Percentiles rank a stretch among this genome's conserved stretches.
These are phyloP conservation scores for Lactarius akahatsu DNA, from an alignment of 768 basidiomycete species.

Conservation along the genomic window DNA sequence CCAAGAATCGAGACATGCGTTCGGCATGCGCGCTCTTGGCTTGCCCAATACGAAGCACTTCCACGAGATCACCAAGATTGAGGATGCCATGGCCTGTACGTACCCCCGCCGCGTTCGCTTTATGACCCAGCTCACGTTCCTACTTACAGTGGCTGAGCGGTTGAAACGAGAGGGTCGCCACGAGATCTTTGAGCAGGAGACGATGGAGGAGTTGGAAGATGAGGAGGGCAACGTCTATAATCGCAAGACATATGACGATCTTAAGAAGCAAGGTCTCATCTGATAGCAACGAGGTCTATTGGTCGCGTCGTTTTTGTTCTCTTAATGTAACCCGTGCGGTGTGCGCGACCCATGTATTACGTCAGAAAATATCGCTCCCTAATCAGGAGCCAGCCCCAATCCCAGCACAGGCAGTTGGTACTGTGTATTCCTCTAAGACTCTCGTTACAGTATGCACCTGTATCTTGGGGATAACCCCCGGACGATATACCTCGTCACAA, in stretches of 20 bases:
- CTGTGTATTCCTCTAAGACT: neutral
- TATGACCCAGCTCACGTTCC: constrained; percentile 1
- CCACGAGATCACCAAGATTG: constrained; percentile 96
- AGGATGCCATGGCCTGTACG: constrained; percentile 92
- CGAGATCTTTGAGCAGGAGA: constrained; percentile 90
- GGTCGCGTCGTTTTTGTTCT: neutral
- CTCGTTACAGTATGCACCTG: constrained; percentile 58
- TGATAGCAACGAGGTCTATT: constrained; percentile 33
- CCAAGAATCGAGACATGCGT: constrained; percentile 96
- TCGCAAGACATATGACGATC: constrained; percentile 94
- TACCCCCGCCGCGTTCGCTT: constrained; percentile 29
- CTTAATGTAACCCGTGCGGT: neutral
- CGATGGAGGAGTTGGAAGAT: constrained; percentile 97
- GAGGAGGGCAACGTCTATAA: constrained; percentile 99
- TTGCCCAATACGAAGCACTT: constrained; percentile 99
- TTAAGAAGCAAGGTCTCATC: constrained; percentile 94
- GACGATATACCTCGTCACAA: constrained; percentile 70
- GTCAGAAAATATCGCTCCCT: constrained; percentile 7
- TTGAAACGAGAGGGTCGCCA: constrained; percentile 95
- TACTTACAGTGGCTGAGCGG: constrained; percentile 82
- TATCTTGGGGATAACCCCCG: constrained; percentile 69
- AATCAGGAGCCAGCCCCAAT: neutral
- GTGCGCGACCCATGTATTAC: constrained; percentile 5
- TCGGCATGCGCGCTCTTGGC: constrained; percentile 96
- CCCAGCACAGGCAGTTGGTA: neutral